Evolutionary conservation across 73 alveolate genomes (phyloP), one percentile per base, ranked within the genome.

Genomic region (Diophrys sp.): DNA sequence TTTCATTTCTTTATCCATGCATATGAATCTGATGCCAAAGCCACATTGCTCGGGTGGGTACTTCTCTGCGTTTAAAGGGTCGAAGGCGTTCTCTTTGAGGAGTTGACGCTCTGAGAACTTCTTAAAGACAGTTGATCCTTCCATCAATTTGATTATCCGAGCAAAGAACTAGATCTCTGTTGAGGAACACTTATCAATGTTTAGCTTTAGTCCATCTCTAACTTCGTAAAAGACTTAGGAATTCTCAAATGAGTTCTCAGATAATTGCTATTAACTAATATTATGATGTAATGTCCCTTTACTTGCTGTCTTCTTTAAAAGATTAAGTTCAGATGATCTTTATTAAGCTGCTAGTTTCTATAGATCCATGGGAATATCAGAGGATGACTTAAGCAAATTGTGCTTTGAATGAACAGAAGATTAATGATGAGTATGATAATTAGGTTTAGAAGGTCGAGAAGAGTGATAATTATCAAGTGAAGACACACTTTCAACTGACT

Each of bases 21-120:
- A 71, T 54, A 89, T 62, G 24, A 30, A 23, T 33, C 93, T 67
- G 2, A 89, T 28, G 1, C 96, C 96, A 81, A 71, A 89, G 30
- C 96, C 96, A 75, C 93, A 85, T 24, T 72, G 5, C 54, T 89
- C 96, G 23, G 96, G 96, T 14, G 93, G 87, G 54, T 14, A 62
- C 54, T 81, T 82, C 24, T 74, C 80, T 8, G 90, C 67, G 44
- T 76, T 74, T 24, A 89, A 80, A 25, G 91, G 91, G 33, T 89
- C 96, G 66, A 89, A 89, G 1, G 85, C 93, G 32, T 85, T 76
- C 57, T 80, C 85, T 33, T 79, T 76, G 28, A 89, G 33, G n/a
- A 73, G 31, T 27, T 67, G 44, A 66, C 82, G 53, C 31, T 76
- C 33, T 2, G 89, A 71, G 71, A 89, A 89, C 53, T 85, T 85